Evolutionary conservation across 2,329 filamentous ascomycete genomes (phyloP).

Genomic region (Phaeosphaeria sp.): DNA sequence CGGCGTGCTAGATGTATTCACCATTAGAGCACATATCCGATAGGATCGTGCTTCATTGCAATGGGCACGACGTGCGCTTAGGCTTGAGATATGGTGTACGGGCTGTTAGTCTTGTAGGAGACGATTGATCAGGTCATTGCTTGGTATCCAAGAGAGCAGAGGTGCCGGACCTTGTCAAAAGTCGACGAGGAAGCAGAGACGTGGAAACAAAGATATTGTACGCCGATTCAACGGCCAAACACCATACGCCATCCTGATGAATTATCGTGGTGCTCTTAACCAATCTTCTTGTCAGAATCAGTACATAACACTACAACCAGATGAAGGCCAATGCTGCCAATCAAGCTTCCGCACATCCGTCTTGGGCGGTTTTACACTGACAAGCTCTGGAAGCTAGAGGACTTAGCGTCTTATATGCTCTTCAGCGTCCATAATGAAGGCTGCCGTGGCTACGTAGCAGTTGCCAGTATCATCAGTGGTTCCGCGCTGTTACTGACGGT

Average conservation of each 20-base stretch:
- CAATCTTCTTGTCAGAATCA: not conserved
- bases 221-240: not conserved
- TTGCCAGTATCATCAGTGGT: not conserved
- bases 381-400: not conserved
- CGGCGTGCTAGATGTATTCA: too few species aligned
- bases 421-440: not conserved
- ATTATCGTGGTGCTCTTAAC: not conserved
- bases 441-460: not conserved
- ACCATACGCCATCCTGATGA: not conserved
- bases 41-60: too few species aligned
- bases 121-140: too few species aligned
- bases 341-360: not conserved
- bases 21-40: too few species aligned
- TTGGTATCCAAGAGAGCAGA: not conserved
- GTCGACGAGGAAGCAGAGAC: not conserved
- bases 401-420: not conserved
- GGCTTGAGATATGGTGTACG: too few species aligned
- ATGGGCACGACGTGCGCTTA: too few species aligned
- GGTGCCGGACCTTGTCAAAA: not conserved
- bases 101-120: too few species aligned
- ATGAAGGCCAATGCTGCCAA: not conserved
- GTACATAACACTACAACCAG: not conserved
- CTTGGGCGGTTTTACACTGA: not conserved
- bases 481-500: not conserved
- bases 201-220: not conserved